Evolutionary conservation across 192 early-diverging fungal genomes (phyloP).

Genomic region (Spinellus fusiger): DNA sequence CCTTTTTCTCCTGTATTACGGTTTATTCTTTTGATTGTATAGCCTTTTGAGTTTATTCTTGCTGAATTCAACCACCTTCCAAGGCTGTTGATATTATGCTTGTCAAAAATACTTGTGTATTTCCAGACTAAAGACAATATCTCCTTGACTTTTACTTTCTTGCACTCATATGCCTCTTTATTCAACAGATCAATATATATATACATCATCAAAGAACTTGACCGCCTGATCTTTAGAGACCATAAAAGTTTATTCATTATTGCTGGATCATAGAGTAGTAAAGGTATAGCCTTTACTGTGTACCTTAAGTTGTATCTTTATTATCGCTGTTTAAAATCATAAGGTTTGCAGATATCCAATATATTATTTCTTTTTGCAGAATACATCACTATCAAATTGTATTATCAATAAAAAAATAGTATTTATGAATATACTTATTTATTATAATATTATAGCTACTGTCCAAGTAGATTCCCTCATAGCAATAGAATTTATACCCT

Average conservation of each 20-base stretch:
- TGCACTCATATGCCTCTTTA: conserved; percentile 1
- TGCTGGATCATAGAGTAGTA: not conserved
- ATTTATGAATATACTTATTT: no score
- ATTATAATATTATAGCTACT: no score
- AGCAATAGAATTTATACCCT: no score
- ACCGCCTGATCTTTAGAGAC: not conserved
- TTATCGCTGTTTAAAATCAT: no score
- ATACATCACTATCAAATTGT: no score
- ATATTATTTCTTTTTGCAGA: no score
- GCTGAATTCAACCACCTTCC: not conserved
- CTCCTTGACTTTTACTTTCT: not conserved
- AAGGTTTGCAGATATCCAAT: no score
- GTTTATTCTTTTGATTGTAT: conserved; percentile 5
- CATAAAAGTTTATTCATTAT: not conserved
- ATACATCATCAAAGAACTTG: no score
- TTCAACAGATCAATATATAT: not conserved
- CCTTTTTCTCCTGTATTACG: conserved; percentile 10
- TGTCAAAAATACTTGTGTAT: not conserved
- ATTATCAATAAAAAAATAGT: no score
- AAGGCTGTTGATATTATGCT: not conserved
- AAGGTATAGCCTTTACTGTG: no score
- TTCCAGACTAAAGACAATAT: not conserved
- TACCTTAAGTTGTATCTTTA: no score
- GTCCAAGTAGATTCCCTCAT: no score
- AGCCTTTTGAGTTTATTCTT: not conserved